Conservation (phyloP, 2,329 filamentous ascomycete genomes). For the Colletotrichum sp. region DNA sequence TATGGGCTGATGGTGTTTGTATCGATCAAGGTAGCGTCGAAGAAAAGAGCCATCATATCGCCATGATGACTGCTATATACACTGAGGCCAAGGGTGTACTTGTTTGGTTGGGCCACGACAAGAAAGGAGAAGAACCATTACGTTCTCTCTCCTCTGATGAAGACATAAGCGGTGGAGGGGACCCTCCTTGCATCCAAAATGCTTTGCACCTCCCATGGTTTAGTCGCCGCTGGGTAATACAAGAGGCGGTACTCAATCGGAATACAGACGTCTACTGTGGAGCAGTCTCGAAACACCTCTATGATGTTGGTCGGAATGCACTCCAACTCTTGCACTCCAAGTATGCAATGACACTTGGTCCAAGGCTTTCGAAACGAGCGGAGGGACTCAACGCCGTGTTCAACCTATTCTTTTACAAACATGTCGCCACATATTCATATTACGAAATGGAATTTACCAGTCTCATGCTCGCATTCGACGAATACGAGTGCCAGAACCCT, state of each 20-base stretch:
- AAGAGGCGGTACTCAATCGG: background rate
- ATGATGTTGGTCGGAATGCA: background rate
- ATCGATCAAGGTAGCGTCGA: background rate
- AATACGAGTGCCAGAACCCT: background rate
- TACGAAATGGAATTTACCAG: background rate
- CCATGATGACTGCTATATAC: background rate
- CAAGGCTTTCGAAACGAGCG: background rate
- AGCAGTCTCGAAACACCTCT: background rate
- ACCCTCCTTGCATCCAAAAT: background rate
- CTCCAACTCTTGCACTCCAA: background rate
- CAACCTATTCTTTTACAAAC: background rate
- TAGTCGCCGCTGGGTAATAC: background rate
- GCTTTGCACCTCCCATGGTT: background rate
- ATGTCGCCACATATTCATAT: background rate
- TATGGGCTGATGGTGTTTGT: background rate
- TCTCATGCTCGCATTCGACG: background rate
- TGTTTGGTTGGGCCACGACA: background rate
- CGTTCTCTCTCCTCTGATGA: background rate
- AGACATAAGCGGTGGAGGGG: accelerated
- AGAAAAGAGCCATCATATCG: background rate
- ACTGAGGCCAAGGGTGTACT: background rate
- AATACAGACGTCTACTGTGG: background rate
- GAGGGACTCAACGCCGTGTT: background rate
- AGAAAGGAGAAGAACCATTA: background rate
- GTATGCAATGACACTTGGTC: background rate